A percentile compares a stretch with the other conserved stretches of the same genome.
These are phyloP conservation scores for Leucaena leucocephala DNA, from an alignment of 306 rosid genomes.

Conservation along the genomic window DNA sequence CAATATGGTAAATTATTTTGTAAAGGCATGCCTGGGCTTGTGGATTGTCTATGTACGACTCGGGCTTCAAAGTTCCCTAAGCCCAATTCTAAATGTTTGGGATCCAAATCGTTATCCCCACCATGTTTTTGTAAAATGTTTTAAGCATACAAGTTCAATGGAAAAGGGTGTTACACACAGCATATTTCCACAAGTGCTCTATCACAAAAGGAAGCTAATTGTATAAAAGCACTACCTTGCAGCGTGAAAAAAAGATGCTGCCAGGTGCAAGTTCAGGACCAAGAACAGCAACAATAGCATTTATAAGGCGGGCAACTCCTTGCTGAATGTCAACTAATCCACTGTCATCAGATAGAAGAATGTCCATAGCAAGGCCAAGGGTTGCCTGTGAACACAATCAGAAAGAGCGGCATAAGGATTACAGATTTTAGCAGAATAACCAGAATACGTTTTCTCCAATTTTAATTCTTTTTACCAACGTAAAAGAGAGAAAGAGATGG, in stretches of 20 bases:
- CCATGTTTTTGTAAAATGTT: neutral
- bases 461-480: neutral
- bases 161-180: neutral
- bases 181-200: neutral
- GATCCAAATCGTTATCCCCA: neutral
- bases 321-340: conserved; percentile 91
- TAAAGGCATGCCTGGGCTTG: neutral
- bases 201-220: neutral
- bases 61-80: neutral
- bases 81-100: neutral
- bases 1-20: neutral
- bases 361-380: conserved; percentile 94
- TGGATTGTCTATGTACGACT: neutral
- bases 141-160: neutral
- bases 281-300: conserved; percentile 91
- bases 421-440: neutral
- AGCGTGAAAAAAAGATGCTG: conserved; percentile 96
- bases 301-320: conserved; percentile 94
- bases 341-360: conserved; percentile 90
- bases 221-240: conserved; percentile 61
- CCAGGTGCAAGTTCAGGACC: conserved; percentile 99
- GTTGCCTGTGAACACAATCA: conserved; percentile 62
- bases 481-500: neutral
- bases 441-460: neutral
- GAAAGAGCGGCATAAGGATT: conserved; percentile 2